Base-by-base conservation (phyloP, 1,139 yeast species). In the Pichia sp. region DNA sequence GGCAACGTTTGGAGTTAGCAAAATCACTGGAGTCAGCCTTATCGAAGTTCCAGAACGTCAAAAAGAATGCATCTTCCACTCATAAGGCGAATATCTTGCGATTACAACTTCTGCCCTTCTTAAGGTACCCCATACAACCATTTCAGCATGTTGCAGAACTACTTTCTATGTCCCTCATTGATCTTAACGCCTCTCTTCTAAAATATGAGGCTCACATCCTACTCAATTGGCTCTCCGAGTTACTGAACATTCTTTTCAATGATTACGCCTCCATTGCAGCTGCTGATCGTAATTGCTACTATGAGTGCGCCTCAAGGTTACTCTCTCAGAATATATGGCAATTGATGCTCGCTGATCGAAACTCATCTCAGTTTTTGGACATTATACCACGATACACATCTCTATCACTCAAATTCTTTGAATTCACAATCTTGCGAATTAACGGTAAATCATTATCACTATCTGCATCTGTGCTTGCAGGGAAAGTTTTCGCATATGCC, bases 401-500 rank as follows among this genome's bases (percentile, higher is more conserved):
- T 16, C 45, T 67, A 20, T 59, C 84, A 28, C 56, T 65, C 5
- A 62, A 65, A 24, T 82, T 94, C 0, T 59, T 82, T 40, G 74
- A 69, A 31, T 72, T 67, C 48, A 68, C 78, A 35, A 65, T 81
- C 16, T 59, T 62, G 32, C 68, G 72, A 47, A 63, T 79, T 13
- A 63, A 69, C 30, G 50, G 72, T 33, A 80, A 80, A 52, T 66
- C 66, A 8, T 60, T 79, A 7, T 69, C 88, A 1, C 58, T 78
- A 9, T 65, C 82, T 5, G 58, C 77, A 14, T 69, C 78, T 19
- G 93, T 93, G 3, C 83, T 84, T 51, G 66, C 79, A n/a, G 94
- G 94, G 10, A 84, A 85, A 52, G 72, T 80, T 1, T 73, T 85
- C 55, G 88, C 93, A 1, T 73, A 74, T 51, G 62, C 77, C 12